A percentile compares a stretch with the other conserved stretches of the same genome.
These are phyloP conservation scores for Gremmenia infestans DNA, from an alignment of 2,329 filamentous ascomycete genomes.

Conservation along the genomic window DNA sequence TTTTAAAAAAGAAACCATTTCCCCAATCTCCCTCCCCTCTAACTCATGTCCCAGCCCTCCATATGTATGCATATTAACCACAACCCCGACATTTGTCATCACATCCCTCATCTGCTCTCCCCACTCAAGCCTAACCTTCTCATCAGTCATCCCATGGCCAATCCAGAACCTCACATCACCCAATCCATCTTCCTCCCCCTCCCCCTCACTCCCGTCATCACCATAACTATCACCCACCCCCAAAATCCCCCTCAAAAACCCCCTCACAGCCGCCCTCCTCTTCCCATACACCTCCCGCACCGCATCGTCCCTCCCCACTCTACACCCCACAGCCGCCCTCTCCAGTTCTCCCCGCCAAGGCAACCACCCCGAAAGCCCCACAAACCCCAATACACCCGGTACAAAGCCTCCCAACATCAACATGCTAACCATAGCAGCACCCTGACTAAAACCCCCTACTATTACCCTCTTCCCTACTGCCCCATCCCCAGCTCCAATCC, in stretches of 20 bases:
- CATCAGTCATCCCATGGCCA: slow-evolving; percentile 20
- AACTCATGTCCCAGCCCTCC: slow-evolving; percentile 17
- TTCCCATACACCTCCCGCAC: neutral
- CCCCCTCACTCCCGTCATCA: neutral
- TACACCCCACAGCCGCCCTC: neutral
- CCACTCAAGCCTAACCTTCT: slow-evolving; percentile 22
- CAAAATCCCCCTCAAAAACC: neutral
- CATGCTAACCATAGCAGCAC: slow-evolving; percentile 19
- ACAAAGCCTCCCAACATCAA: slow-evolving; percentile 14
- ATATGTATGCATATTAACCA: slow-evolving; percentile 8
- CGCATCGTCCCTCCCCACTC: neutral
- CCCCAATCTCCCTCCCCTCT: slow-evolving; percentile 11
- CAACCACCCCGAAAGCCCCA: slow-evolving; percentile 26
- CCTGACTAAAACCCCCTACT: slow-evolving; percentile 23
- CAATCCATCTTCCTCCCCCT: neutral
- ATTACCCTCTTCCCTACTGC: neutral
- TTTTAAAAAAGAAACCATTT: slow-evolving; percentile 12
- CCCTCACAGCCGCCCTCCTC: neutral
- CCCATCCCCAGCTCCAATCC: neutral
- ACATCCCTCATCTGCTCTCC: slow-evolving; percentile 15
- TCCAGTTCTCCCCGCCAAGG: slow-evolving; percentile 18
- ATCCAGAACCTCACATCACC: slow-evolving; percentile 4
- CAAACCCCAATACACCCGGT: slow-evolving; percentile 7
- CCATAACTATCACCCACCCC: neutral
- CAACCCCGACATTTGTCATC: neutral